Percentiles rank a stretch among this genome's conserved stretches.
Evolutionary conservation across 1,284 basidiomycete genomes (phyloP).

Genomic region (Malassezia slooffiae): DNA sequence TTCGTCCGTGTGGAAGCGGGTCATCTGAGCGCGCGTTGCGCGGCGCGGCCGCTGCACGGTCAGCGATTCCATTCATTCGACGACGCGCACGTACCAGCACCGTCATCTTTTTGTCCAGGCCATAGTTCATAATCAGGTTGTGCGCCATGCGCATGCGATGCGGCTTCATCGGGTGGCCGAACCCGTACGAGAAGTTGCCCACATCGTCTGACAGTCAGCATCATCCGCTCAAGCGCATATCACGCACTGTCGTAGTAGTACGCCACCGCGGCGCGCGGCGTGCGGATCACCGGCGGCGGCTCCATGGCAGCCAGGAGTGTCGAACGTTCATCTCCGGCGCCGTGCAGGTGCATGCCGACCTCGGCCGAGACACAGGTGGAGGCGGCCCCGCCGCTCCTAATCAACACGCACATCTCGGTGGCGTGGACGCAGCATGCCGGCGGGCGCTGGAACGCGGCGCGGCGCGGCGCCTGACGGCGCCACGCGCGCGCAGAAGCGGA

Average conservation of each 20-base stretch:
- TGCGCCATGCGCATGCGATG: constrained; percentile 58
- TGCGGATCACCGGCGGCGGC: constrained; percentile 25
- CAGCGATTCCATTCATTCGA: too few relatives aligned
- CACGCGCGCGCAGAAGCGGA: too few relatives aligned
- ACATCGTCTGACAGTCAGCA: constrained; percentile 52
- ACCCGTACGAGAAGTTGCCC: constrained; percentile 72
- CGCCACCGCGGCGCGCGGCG: constrained; percentile 25
- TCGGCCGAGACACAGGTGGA: too few relatives aligned
- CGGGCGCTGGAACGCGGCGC: too few relatives aligned
- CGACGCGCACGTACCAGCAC: constrained; percentile 57
- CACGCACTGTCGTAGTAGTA: constrained; percentile 31
- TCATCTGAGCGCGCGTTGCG: constrained; percentile 71
- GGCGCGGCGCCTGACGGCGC: too few relatives aligned
- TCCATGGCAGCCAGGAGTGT: too few relatives aligned
- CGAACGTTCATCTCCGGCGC: too few relatives aligned
- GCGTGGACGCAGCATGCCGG: too few relatives aligned
- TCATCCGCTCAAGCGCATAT: too few relatives aligned
- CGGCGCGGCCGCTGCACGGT: constrained; percentile 61
- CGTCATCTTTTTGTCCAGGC: constrained; percentile 81
- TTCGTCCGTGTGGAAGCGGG: constrained; percentile 92
- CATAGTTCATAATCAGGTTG: constrained; percentile 79
- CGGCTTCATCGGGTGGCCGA: constrained; percentile 88
- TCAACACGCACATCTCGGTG: too few relatives aligned
- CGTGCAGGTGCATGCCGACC: too few relatives aligned
- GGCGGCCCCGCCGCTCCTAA: too few relatives aligned